phyloP scores from a whole-genome alignment of 2,329 filamentous ascomycete species.

The Pestalotiopsis sp. region DNA sequence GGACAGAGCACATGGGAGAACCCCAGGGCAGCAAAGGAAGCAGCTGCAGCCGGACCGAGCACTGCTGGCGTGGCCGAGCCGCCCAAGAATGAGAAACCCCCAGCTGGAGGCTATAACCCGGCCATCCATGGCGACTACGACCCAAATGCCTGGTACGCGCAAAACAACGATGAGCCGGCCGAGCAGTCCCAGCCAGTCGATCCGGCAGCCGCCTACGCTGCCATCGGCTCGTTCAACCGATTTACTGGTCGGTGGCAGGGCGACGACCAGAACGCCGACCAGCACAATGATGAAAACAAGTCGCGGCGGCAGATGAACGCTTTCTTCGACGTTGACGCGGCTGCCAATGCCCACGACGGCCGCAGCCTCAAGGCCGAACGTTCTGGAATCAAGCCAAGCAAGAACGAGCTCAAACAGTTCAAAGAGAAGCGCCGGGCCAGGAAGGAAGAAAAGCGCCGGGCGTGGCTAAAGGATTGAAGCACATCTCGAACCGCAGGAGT shows the following conservation, averaged over 20 bases:
- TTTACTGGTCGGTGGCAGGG: conserved; percentile 85
- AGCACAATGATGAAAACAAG: conserved; percentile 87
- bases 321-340: conserved; percentile 94
- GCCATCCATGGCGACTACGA: conserved; percentile 97
- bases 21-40: conserved; percentile 66
- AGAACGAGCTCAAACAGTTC: conserved; percentile 86
- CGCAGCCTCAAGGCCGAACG: conserved; percentile 90
- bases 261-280: conserved; percentile 68
- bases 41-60: conserved; percentile 26
- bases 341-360: conserved; percentile 88
- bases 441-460: conserved; percentile 93
- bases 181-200: conserved; percentile 35
- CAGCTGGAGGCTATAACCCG: conserved; percentile 85
- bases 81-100: conserved; percentile 39
- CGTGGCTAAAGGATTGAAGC: conserved; percentile 79
- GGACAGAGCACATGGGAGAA: conserved; percentile 82
- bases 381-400: conserved; percentile 79
- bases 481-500: not conserved
- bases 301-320: conserved; percentile 86
- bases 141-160: conserved; percentile 91
- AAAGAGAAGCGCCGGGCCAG: conserved; percentile 86
- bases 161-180: conserved; percentile 48
- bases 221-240: conserved; percentile 83
- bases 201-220: conserved; percentile 57
- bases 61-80: conserved; percentile 27